phyloP scores from a whole-genome alignment of 129 eudicot genomes.

The Erigeron canadensis region DNA sequence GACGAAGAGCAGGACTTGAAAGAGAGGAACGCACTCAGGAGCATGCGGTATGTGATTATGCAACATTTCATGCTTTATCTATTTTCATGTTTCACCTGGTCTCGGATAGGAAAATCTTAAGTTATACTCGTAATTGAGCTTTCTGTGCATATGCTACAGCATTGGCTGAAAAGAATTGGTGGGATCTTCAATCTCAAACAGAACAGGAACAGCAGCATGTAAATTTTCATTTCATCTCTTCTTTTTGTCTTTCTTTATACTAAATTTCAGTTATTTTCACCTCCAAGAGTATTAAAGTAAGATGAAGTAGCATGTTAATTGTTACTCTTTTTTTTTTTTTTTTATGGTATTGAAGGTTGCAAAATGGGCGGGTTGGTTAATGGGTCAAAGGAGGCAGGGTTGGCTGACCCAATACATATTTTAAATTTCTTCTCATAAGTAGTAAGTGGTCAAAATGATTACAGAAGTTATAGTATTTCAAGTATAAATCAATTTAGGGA shows the following conservation, averaged over 20 bases:
- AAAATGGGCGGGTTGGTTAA: too few species aligned
- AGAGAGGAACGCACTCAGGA: conserved; percentile 10
- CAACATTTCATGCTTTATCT: not conserved
- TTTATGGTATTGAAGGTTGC: not conserved
- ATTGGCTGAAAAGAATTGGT: conserved; percentile 1
- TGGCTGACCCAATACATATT: too few species aligned
- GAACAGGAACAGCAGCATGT: conserved; percentile 5
- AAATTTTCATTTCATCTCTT: not conserved
- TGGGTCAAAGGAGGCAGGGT: too few species aligned
- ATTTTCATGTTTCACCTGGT: not conserved
- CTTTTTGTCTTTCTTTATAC: not conserved
- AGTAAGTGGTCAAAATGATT: too few species aligned
- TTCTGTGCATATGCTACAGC: conserved; percentile 3
- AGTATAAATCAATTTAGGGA: too few species aligned
- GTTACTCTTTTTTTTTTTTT: too few species aligned
- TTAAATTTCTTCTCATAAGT: too few species aligned
- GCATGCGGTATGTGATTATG: conserved; percentile 10
- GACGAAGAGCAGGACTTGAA: conserved; percentile 12
- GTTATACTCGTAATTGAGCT: not conserved
- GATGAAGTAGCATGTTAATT: not conserved
- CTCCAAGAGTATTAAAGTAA: not conserved
- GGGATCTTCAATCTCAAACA: conserved; percentile 11
- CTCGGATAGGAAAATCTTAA: too few species aligned
- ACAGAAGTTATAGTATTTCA: too few species aligned
- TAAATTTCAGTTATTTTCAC: not conserved